Evolutionary conservation across 2,329 filamentous ascomycete genomes (phyloP).

Genomic region (Onygenales sp.): DNA sequence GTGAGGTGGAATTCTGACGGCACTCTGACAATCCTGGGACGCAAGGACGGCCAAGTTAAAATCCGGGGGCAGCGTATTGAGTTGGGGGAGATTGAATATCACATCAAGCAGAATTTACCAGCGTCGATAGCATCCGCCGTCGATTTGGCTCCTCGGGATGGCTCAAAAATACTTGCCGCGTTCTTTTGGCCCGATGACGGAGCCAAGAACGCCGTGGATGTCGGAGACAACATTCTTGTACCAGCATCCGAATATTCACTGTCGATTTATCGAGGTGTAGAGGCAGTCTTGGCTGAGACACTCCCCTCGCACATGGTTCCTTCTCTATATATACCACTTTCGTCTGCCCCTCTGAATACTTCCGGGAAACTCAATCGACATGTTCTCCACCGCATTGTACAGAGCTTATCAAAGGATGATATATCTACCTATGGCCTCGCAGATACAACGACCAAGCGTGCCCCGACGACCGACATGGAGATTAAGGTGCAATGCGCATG

Average conservation of each 20-base stretch:
- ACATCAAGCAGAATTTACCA: slow-evolving; percentile 29
- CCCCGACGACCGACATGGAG: slow-evolving; percentile 21
- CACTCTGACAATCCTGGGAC: slow-evolving; percentile 67
- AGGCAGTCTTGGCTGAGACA: neutral
- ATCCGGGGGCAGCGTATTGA: slow-evolving; percentile 75
- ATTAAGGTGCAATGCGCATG: slow-evolving; percentile 25
- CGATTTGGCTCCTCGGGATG: neutral
- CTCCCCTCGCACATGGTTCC: slow-evolving; percentile 25
- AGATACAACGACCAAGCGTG: neutral
- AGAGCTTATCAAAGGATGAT: neutral
- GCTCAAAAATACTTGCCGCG: neutral
- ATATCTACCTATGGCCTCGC: neutral
- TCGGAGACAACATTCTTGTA: neutral
- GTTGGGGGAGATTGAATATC: slow-evolving; percentile 74
- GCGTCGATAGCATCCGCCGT: slow-evolving; percentile 3
- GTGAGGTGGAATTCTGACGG: slow-evolving; percentile 59
- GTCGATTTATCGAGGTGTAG: neutral
- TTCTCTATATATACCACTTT: slow-evolving; percentile 28
- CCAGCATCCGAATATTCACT: neutral
- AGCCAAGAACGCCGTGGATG: neutral
- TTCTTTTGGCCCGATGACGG: neutral
- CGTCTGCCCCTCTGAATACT: slow-evolving; percentile 25
- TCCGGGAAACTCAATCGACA: slow-evolving; percentile 31
- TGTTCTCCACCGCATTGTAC: neutral
- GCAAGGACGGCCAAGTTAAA: slow-evolving; percentile 73